A percentile compares a stretch with the other conserved stretches of the same genome.
These are phyloP conservation scores for Candida michaelii DNA, from an alignment of 805 yeast genomes.

Conservation along the genomic window DNA sequence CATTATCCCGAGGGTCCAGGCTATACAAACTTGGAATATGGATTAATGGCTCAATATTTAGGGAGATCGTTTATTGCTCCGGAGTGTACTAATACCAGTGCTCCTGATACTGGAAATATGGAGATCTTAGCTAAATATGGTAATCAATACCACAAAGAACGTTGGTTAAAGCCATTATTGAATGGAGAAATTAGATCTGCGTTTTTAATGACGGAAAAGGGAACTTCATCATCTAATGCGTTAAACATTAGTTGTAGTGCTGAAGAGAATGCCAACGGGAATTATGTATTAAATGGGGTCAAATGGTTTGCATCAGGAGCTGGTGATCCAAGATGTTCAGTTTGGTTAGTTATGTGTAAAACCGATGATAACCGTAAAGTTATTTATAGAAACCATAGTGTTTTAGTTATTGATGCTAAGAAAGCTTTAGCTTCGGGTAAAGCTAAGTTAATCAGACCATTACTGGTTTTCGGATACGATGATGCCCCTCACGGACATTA, in stretches of 20 bases:
- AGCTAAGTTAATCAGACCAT: slow-evolving; percentile 50
- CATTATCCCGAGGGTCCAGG: slow-evolving; percentile 55
- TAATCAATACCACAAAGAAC: slow-evolving; percentile 33
- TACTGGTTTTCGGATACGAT: slow-evolving; percentile 57
- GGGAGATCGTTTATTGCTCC: slow-evolving; percentile 57
- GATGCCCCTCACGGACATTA: slow-evolving; percentile 76
- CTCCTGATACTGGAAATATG: slow-evolving; percentile 71
- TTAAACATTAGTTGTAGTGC: slow-evolving; percentile 54
- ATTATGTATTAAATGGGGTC: slow-evolving; percentile 55
- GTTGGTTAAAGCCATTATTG: slow-evolving; percentile 53
- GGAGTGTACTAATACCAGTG: slow-evolving; percentile 58
- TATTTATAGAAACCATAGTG: slow-evolving; percentile 54
- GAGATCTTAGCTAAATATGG: slow-evolving; percentile 47
- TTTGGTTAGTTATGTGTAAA: slow-evolving; percentile 56
- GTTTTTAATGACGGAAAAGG: slow-evolving; percentile 64
- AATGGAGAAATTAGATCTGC: slow-evolving; percentile 59
- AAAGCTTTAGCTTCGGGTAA: slow-evolving; percentile 49
- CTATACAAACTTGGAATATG: slow-evolving; percentile 61
- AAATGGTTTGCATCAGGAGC: slow-evolving; percentile 76
- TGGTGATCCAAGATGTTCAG: slow-evolving; percentile 60
- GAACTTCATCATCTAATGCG: slow-evolving; percentile 61
- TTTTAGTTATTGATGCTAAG: slow-evolving; percentile 53
- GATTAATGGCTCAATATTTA: slow-evolving; percentile 61
- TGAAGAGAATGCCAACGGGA: slow-evolving; percentile 34
- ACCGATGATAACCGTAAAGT: slow-evolving; percentile 29